Base-by-base conservation (phyloP, 192 early-diverging fungal genomes). In the Diversispora epigaea region DNA sequence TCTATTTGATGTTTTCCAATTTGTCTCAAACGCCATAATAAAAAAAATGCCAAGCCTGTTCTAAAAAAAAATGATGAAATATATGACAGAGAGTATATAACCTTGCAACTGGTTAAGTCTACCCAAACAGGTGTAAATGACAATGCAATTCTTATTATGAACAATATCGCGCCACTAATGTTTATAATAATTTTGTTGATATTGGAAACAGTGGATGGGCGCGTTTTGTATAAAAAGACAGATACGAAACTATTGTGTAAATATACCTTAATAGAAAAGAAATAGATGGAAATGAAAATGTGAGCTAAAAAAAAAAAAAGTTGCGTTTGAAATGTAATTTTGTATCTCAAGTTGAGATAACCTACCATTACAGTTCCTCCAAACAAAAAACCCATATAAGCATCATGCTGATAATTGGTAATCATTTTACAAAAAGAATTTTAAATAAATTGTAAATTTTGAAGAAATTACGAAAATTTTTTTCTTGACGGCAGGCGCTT, bases 1-100 rank as follows among this genome's bases (percentile, higher is more conserved):
- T 74, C 72, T 10, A 11, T 6, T 40, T 21, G 15, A 12, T 3
- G 3, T 41, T 49, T 14, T 32, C 63, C 44, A 12, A 74, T 25
- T 74, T 74, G 72, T 25, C 44, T 61, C 32, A 74, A 47, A 39
- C 72, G 43, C 57, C 60, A 74, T 10, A 74, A 39, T 49, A 74
- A 63, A 43, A 74, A 74, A 52, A 14, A 15, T 6, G 45, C 12
- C 12, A 74, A 49, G 4, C 60, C 8, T 5, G 15, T 17, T 63
- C 45, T 12, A 39, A 32, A 52, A 19, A 32, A 32, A 32, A 32
- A 32, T 32, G 25, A 1, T 32, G 2, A 0, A 52, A 0, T 17
- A 74, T 10, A 1, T 46, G 5, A 3, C 55, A n/a, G n/a, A n/a
- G n/a, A n/a, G n/a, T n/a, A 3, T 8, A 74, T 4, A 17, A 0